These are phyloP conservation scores for Phytopythium ostracodes DNA, from an alignment of 352 stramenopile species.

Conservation along the genomic window DNA sequence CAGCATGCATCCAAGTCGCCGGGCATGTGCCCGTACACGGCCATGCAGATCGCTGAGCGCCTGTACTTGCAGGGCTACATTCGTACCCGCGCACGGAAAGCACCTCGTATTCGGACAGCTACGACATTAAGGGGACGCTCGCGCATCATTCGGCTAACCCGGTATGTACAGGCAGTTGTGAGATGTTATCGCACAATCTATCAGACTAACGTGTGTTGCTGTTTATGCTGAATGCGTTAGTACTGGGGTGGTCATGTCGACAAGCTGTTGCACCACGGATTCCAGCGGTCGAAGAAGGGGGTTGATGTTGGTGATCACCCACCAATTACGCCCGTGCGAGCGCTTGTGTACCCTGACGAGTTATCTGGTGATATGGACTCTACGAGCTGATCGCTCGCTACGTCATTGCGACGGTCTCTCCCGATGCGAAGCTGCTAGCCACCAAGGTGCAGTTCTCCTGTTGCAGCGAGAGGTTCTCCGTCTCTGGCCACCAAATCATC, in stretches of 20 bases:
- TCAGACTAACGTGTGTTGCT: not conserved
- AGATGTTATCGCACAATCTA: constrained; percentile 6
- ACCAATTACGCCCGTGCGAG: constrained; percentile 79
- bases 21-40: constrained; percentile 63
- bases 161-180: no score
- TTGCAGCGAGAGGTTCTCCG: constrained; percentile 59
- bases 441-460: constrained; percentile 46
- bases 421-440: constrained; percentile 55
- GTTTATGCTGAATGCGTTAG: constrained; percentile 7
- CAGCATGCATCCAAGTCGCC: constrained; percentile 64
- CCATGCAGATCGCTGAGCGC: constrained; percentile 75
- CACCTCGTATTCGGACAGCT: constrained; percentile 79
- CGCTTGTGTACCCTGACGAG: constrained; percentile 32
- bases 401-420: constrained; percentile 85
- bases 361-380: constrained; percentile 73
- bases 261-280: constrained; percentile 16
- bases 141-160: constrained; percentile 54
- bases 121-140: constrained; percentile 75
- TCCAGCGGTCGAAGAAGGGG: constrained; percentile 28
- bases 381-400: constrained; percentile 87
- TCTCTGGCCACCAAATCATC: constrained; percentile 59
- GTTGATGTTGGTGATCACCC: constrained; percentile 54
- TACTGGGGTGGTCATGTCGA: constrained; percentile 23
- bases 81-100: constrained; percentile 87
- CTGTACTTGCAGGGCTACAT: constrained; percentile 88